Evolutionary conservation across 768 basidiomycete genomes (phyloP).

Genomic region (Gloeopeniophorella convolvens): DNA sequence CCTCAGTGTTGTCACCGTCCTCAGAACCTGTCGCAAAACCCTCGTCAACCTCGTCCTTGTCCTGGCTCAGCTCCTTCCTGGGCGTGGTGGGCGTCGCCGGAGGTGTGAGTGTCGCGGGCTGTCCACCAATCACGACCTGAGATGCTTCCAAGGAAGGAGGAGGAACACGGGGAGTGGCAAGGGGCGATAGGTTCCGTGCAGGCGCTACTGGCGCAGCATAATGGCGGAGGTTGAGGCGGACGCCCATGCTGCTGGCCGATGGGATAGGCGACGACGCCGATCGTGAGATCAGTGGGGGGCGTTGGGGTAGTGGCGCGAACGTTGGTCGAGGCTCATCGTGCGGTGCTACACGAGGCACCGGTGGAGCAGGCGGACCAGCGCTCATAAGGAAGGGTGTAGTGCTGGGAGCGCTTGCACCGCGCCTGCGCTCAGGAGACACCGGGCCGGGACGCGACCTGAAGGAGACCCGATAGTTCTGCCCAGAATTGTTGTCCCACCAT

Average conservation of each 20-base stretch:
- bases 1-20: slow-evolving; percentile 11
- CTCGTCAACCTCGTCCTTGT: slow-evolving; percentile 17
- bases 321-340: slow-evolving; percentile 11
- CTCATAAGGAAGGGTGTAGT: slow-evolving; percentile 11
- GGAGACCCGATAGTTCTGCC: slow-evolving; percentile 67
- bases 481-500: slow-evolving; percentile 92
- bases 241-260: background rate
- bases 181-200: background rate
- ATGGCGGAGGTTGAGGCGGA: slow-evolving; percentile 19
- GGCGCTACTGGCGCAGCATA: slow-evolving; percentile 18
- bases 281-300: slow-evolving; percentile 3
- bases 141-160: background rate
- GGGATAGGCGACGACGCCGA: slow-evolving; percentile 12
- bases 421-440: slow-evolving; percentile 11
- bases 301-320: slow-evolving; percentile 9
- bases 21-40: slow-evolving; percentile 20
- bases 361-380: slow-evolving; percentile 1
- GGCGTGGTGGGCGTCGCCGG: background rate
- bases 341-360: background rate
- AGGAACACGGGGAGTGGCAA: background rate
- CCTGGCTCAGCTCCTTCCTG: background rate
- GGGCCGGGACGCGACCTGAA: slow-evolving; percentile 38
- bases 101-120: background rate
- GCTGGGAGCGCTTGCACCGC: background rate
- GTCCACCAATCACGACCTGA: slow-evolving; percentile 6